Conservation (phyloP, 495 filamentous ascomycete genomes). For the Neohortaea acidophila region DNA sequence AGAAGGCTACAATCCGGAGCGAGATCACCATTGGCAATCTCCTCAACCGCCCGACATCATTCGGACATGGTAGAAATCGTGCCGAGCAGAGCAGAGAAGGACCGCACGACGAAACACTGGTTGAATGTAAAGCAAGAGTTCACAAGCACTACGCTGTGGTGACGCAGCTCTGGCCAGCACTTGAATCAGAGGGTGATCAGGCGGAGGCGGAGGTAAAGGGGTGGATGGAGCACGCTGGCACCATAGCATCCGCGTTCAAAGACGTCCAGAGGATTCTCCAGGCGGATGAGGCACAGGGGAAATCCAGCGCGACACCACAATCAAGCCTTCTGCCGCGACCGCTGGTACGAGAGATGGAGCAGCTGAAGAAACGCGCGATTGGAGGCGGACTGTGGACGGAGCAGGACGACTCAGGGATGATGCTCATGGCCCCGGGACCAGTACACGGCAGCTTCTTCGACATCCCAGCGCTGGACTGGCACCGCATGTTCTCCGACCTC, state of each 20-base stretch:
- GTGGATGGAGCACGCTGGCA: conserved; percentile 62
- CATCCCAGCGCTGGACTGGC: conserved; percentile 67
- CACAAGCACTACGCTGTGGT: conserved; percentile 18
- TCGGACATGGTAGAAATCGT: no score
- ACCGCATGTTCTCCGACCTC: conserved; percentile 81
- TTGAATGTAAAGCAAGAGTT: neutral
- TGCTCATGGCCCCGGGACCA: no score
- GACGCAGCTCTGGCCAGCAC: conserved; percentile 32
- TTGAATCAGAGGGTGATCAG: conserved; percentile 2
- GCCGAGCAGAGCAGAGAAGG: no score
- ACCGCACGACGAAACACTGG: no score
- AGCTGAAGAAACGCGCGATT: neutral
- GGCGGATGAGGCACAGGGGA: conserved; percentile 54
- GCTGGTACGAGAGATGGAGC: conserved; percentile 24
- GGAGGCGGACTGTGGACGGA: no score
- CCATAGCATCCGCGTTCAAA: conserved; percentile 69
- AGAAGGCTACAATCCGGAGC: no score
- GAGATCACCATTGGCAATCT: no score
- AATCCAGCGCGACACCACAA: conserved; percentile 55
- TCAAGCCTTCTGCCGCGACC: conserved; percentile 40
- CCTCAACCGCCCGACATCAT: no score
- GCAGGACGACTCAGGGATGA: no score
- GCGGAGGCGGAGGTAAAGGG: conserved; percentile 40
- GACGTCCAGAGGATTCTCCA: no score
- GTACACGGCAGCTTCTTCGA: conserved; percentile 57